Evolutionary conservation across 2,329 filamentous ascomycete genomes (phyloP).

Genomic region (Fusarium chuoi): DNA sequence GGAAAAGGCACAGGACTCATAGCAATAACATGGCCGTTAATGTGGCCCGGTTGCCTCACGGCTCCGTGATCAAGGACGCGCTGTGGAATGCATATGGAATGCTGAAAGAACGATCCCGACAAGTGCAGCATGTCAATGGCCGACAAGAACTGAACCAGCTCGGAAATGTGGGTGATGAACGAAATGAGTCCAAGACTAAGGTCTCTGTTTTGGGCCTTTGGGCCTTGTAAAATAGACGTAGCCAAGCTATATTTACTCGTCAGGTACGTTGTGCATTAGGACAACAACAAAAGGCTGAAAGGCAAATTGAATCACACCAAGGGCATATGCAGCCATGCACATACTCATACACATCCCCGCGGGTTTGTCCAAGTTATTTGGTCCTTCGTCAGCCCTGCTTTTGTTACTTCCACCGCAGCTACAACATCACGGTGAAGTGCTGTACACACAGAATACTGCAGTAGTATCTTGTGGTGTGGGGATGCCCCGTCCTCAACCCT

Average conservation of each 20-base stretch:
- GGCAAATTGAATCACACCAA: conserved; percentile 24
- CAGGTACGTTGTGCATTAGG: conserved; percentile 18
- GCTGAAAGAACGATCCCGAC: conserved; percentile 13
- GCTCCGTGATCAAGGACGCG: conserved; percentile 13
- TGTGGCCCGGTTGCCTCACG: conserved; percentile 34
- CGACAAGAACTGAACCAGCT: neutral
- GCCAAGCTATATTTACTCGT: conserved; percentile 14
- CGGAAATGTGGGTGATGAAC: neutral
- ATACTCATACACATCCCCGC: conserved; percentile 26
- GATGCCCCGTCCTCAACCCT: conserved; percentile 35
- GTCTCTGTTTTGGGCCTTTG: neutral
- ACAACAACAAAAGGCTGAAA: conserved; percentile 28
- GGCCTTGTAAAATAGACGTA: neutral
- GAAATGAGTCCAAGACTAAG: neutral
- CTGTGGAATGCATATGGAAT: conserved; percentile 34
- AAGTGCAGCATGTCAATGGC: neutral
- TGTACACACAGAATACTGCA: conserved; percentile 33
- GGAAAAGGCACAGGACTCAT: conserved; percentile 44
- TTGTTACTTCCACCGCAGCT: conserved; percentile 27
- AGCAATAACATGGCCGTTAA: conserved; percentile 43
- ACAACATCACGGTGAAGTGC: conserved; percentile 32
- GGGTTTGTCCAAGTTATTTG: conserved; percentile 30
- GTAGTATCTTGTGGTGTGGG: conserved; percentile 41
- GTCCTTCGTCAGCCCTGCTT: conserved; percentile 35
- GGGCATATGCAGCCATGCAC: conserved; percentile 25